These are phyloP conservation scores for Coniella lustricola DNA, from an alignment of 2,329 filamentous ascomycete species.

Conservation along the genomic window DNA sequence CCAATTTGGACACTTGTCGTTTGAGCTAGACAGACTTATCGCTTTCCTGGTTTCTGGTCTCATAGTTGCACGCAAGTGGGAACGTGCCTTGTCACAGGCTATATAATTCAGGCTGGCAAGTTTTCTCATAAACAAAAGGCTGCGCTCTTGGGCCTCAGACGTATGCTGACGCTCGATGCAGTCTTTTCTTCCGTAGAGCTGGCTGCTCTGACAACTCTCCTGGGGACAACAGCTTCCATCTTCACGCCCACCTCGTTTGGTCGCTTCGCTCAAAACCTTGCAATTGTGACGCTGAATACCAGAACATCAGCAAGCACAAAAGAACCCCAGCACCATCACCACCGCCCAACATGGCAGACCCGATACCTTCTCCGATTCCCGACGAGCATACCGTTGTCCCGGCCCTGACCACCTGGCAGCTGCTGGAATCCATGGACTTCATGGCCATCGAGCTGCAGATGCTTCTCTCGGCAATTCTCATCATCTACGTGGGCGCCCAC, in stretches of 20 bases:
- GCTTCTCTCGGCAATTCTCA: constrained; percentile 62
- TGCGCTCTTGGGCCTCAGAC: too few relatives aligned
- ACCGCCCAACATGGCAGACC: constrained; percentile 7
- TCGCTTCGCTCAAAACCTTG: not conserved
- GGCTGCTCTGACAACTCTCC: not conserved
- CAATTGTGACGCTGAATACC: not conserved
- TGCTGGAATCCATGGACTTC: constrained; percentile 25
- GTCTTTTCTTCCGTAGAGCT: not conserved
- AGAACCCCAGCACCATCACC: not conserved
- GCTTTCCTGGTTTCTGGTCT: too few relatives aligned
- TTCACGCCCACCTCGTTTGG: not conserved
- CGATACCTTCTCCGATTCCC: not conserved
- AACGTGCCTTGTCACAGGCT: too few relatives aligned
- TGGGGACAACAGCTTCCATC: not conserved
- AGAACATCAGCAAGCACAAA: not conserved
- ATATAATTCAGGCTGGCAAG: too few relatives aligned
- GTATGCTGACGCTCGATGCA: not conserved
- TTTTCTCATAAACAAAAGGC: too few relatives aligned
- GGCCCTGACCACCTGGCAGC: constrained; percentile 5
- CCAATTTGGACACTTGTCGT: not conserved
- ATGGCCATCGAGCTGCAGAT: constrained; percentile 41
- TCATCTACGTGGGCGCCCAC: constrained; percentile 79
- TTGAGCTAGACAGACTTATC: not conserved
- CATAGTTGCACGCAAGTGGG: too few relatives aligned
- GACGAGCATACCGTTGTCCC: constrained; percentile 5